Evolutionary conservation across 306 rosid genomes (phyloP).

Genomic region (Senna tora): DNA sequence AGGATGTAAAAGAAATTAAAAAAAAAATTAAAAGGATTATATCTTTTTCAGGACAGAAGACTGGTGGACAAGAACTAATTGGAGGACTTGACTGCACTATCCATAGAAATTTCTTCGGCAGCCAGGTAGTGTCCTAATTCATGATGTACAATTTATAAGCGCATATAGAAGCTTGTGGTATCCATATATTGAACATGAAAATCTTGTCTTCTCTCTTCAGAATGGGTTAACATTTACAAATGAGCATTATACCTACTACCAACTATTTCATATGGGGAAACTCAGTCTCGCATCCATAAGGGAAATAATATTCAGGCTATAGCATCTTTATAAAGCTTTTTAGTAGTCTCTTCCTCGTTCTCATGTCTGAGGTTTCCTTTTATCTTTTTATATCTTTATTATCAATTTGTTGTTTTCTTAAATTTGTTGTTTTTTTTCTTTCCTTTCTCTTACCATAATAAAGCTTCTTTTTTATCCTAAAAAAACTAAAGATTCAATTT

Average conservation of each 20-base stretch:
- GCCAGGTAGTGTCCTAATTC: conserved; percentile 66
- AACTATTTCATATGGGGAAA: background rate
- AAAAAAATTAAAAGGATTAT: conserved; percentile 24
- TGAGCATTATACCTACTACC: background rate
- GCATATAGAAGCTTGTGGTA: background rate
- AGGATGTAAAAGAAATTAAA: conserved; percentile 16
- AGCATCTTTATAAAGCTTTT: conserved; percentile 12
- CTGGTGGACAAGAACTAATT: conserved; percentile 82
- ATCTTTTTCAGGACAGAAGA: conserved; percentile 82
- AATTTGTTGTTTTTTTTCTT: too few species aligned
- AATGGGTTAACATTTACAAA: background rate
- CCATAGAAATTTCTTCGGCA: conserved; percentile 92
- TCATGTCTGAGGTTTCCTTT: background rate
- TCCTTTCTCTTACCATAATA: too few species aligned
- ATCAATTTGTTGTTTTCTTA: too few species aligned
- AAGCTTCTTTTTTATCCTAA: too few species aligned
- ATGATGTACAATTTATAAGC: background rate
- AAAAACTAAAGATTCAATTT: background rate
- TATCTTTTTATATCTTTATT: background rate
- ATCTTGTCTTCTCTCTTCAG: background rate
- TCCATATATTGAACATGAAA: background rate
- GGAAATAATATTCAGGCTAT: conserved; percentile 1
- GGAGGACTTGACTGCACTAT: conserved; percentile 98
- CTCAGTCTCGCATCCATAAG: background rate
- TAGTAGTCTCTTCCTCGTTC: background rate